A percentile compares a stretch with the other conserved stretches of the same genome.
phyloP scores from a whole-genome alignment of 1,284 basidiomycete species.

The Heterobasidion occidentale region DNA sequence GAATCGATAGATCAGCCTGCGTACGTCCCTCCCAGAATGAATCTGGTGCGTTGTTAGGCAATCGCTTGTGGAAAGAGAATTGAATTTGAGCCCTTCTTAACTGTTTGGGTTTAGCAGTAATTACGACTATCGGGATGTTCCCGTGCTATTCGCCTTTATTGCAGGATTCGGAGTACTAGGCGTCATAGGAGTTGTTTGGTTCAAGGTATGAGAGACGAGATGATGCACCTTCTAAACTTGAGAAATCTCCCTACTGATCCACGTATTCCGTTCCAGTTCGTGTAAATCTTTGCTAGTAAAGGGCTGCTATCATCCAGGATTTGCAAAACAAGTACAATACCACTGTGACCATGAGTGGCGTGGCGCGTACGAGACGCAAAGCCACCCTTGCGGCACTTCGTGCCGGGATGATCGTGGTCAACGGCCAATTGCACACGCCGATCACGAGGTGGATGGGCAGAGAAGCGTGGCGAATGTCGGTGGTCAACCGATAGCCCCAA shows the following conservation, averaged over 20 bases:
- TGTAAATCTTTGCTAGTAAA: neutral
- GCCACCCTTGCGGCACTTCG: too few species aligned
- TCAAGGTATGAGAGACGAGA: constrained; percentile 66
- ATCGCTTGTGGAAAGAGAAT: too few species aligned
- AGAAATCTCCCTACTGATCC: neutral
- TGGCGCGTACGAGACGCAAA: too few species aligned
- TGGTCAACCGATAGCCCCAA: too few species aligned
- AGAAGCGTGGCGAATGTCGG: too few species aligned
- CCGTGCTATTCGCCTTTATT: constrained; percentile 80
- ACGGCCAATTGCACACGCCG: too few species aligned
- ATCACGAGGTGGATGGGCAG: too few species aligned
- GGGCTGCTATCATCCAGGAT: too few species aligned
- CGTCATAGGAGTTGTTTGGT: constrained; percentile 68
- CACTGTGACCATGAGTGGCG: too few species aligned
- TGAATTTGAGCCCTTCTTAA: neutral
- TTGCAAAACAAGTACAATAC: too few species aligned
- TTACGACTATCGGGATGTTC: constrained; percentile 80
- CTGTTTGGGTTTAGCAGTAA: constrained; percentile 16
- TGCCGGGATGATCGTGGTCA: too few species aligned
- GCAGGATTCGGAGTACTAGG: constrained; percentile 61
- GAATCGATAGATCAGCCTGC: constrained; percentile 81
- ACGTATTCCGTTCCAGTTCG: neutral
- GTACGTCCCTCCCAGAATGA: constrained; percentile 19
- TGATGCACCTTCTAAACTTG: constrained; percentile 13
- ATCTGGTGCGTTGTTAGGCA: constrained; percentile 25